Conservation (phyloP, 768 basidiomycete species). For the Austroboletus eburneus region DNA sequence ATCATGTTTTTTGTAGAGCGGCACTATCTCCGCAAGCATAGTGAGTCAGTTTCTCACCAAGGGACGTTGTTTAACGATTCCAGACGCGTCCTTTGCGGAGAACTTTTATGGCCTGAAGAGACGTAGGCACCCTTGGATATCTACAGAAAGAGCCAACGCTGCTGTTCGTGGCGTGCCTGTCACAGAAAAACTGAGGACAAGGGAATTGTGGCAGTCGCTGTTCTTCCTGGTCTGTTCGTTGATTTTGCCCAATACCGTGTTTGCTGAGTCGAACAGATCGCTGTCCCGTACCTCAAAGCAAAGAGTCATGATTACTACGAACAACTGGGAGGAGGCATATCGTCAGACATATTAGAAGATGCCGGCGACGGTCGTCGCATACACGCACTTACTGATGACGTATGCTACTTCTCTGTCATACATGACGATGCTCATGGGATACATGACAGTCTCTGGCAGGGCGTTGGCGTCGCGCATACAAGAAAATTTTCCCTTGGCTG, state of each 20-base stretch:
- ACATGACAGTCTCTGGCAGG: slow-evolving; percentile 45
- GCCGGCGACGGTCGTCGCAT: slow-evolving; percentile 41
- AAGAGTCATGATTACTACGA: slow-evolving; percentile 92
- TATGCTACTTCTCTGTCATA: slow-evolving; percentile 26
- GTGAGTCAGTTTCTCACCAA: slow-evolving; percentile 40
- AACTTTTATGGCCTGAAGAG: slow-evolving; percentile 94
- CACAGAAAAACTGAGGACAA: slow-evolving; percentile 60
- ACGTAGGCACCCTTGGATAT: slow-evolving; percentile 64
- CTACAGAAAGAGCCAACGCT: slow-evolving; percentile 59
- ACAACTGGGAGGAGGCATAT: slow-evolving; percentile 76
- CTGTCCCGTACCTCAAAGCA: slow-evolving; percentile 83
- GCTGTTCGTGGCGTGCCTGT: slow-evolving; percentile 63
- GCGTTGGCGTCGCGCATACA: slow-evolving; percentile 60
- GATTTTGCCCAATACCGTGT: background rate
- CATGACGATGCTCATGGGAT: slow-evolving; percentile 2
- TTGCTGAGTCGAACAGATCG: slow-evolving; percentile 45
- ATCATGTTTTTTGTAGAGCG: slow-evolving; percentile 89
- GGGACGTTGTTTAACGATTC: slow-evolving; percentile 4
- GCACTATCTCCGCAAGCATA: slow-evolving; percentile 83
- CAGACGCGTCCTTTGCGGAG: slow-evolving; percentile 92
- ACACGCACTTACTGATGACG: slow-evolving; percentile 50
- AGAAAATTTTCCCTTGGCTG: slow-evolving; percentile 73
- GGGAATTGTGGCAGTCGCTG: slow-evolving; percentile 74
- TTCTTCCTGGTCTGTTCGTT: slow-evolving; percentile 65
- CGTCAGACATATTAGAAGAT: slow-evolving; percentile 61